Evolutionary conservation across 2,329 filamentous ascomycete genomes (phyloP), one percentile per base, ranked within the genome.

Genomic region (Verticillium alfalfae): DNA sequence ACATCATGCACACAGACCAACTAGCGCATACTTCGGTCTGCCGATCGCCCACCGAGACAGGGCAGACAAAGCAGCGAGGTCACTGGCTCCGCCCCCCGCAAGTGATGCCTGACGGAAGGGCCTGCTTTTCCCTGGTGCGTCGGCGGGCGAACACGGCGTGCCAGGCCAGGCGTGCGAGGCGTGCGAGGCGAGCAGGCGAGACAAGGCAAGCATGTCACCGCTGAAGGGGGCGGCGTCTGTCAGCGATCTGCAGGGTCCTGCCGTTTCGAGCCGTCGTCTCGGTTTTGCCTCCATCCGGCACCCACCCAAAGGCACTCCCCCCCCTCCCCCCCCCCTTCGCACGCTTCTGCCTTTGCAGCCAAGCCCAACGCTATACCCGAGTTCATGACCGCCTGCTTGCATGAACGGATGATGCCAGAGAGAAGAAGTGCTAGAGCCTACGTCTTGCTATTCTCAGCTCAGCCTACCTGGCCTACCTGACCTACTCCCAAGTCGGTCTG

Each of bases 181-280:
- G 39, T 49, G 39, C 12, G 18, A n/a, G n/a, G 22, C 45, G 18
- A 18, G 18, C 45, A 12, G 41, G 45, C 45, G 45, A 52, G 45
- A 52, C 45, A 52, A 22, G 9, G 16, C 18, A 12, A 18, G 45
- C 45, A 52, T 26, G 45, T 52, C 45, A 26, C 18, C n/a, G 45
- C 45, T 52, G 45, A 26, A 22, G 45, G 45, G 18, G 10, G 8
- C 26, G 26, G 26, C 26, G 26, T 9, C 39, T 2, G 60, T 60
- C 57, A 62, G 55, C 15, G 64, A 66, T 66, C 63, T 58, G 58
- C 64, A 66, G 64, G 64, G 64, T 66, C 64, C 64, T 65, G 59
- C 63, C 63, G 56, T 65, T 65, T 59, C 59, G 37, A 59, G 41
- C 54, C 8, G 9, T 12, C 45, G 26, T 18, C 45, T 22, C 45